Conservation (phyloP, 345 rosid genomes). For the Gynandropsis gynandra region DNA sequence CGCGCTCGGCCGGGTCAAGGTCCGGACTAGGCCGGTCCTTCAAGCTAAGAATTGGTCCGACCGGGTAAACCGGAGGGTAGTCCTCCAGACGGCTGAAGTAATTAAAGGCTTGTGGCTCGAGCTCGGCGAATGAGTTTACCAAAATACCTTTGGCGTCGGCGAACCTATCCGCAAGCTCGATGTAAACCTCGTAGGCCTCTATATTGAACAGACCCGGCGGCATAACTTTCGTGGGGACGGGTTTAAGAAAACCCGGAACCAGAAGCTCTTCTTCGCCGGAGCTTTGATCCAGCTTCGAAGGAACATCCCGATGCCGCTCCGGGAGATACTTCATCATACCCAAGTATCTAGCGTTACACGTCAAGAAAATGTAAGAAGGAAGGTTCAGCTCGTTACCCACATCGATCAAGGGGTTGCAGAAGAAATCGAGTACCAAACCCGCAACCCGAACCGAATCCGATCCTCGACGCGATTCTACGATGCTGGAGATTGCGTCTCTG, state of each 20-base stretch:
- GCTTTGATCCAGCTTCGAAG: slow-evolving; percentile 6
- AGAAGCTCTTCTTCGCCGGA: slow-evolving; percentile 6
- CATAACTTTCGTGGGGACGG: slow-evolving; percentile 29
- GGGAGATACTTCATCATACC: slow-evolving; percentile 34
- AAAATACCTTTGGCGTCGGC: slow-evolving; percentile 31
- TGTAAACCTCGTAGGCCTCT: slow-evolving; percentile 26
- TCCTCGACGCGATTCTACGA: slow-evolving; percentile 7
- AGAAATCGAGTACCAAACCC: slow-evolving; percentile 39
- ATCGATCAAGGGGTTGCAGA: slow-evolving; percentile 36
- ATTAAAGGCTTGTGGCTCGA: slow-evolving; percentile 29
- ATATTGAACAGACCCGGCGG: slow-evolving; percentile 25
- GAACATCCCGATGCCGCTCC: slow-evolving; percentile 19
- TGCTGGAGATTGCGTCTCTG: slow-evolving; percentile 6
- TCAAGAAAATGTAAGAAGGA: slow-evolving; percentile 41
- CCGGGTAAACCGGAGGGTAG: slow-evolving; percentile 35
- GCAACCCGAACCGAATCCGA: slow-evolving; percentile 25
- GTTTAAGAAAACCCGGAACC: slow-evolving; percentile 30
- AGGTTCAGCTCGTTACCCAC: slow-evolving; percentile 29
- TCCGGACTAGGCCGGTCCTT: slow-evolving; percentile 22
- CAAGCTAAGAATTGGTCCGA: slow-evolving; percentile 38
- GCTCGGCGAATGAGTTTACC: slow-evolving; percentile 31
- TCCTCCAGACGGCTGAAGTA: slow-evolving; percentile 13
- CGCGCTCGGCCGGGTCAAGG: slow-evolving; percentile 15
- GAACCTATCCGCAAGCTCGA: slow-evolving; percentile 30
- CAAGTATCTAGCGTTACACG: slow-evolving; percentile 32